Evolutionary conservation across 208 protist genomes (phyloP), one percentile per base, ranked within the genome.

Genomic region (Leishmania tropica): DNA sequence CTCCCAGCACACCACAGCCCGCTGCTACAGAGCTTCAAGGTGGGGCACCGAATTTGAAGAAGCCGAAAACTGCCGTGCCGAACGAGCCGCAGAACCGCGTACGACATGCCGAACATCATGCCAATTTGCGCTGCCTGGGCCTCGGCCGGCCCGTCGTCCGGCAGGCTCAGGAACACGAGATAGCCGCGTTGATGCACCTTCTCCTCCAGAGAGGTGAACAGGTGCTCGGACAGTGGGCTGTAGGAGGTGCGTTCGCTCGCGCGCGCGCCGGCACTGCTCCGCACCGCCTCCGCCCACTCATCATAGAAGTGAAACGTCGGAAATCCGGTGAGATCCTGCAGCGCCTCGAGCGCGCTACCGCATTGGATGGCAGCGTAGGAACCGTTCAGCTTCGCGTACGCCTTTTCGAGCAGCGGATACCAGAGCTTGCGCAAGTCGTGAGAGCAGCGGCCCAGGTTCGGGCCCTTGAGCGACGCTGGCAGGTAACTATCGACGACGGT

Each of bases 341-440:
- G 78, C 28, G 90, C 92, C 45, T 95, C 76, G 21, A 90, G 78
- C 24, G 88, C 77, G 45, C 93, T 88, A 31, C 91, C 94, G 62
- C 65, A 89, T 67, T 83, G 76, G 37, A 97, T 93, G 45, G 88
- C 88, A 3, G 89, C 86, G 86, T 96, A 97, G 31, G 87, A 91
- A 56, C 93, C 93, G 83, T 93, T 78, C 31, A 90, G 56, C 85
- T 97, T 98, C 45, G 94, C 94, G 85, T 98, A 97, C 21, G 92
- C 95, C 89, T 97, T 97, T 80, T 97, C 88, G 58, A 96, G 78
- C 42, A 98, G 75, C 19, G 90, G 85, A 35, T 89, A 86, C 95
- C 95, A 98, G 56, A 96, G 76, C 78, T 95, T 87, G 45, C 87
- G 76, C 67, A 85, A 85, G 79, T 95, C 90, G 17, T 88, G 40